These are phyloP conservation scores for Fusarium pseudocircinatum DNA, from an alignment of 2,329 filamentous ascomycete species.

Conservation along the genomic window DNA sequence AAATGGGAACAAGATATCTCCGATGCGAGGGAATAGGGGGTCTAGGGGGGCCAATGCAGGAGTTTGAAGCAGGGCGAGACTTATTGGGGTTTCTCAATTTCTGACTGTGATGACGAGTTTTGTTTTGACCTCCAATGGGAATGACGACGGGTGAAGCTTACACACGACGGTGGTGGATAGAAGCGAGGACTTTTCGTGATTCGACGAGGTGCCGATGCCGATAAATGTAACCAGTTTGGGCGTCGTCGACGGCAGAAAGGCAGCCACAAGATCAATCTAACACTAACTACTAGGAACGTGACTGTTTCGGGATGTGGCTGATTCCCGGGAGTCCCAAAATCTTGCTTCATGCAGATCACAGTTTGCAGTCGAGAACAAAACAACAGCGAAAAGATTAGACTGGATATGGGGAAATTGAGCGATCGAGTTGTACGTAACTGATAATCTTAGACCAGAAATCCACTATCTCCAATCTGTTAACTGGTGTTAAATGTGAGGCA, in stretches of 20 bases:
- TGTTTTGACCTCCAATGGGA: neutral
- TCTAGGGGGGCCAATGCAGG: conserved; percentile 1
- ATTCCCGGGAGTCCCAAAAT: neutral
- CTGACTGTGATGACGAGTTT: conserved; percentile 23
- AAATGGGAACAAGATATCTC: conserved; percentile 25
- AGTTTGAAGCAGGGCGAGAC: neutral
- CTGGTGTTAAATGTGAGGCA: neutral
- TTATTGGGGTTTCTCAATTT: neutral
- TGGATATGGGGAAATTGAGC: conserved; percentile 6
- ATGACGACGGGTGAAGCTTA: conserved; percentile 21
- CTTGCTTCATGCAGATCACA: conserved; percentile 3
- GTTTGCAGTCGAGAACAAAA: neutral
- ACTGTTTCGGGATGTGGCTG: conserved; percentile 23
- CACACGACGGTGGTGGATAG: conserved; percentile 3
- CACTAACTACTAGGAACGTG: neutral
- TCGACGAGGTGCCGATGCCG: conserved; percentile 5
- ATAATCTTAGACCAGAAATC: conserved; percentile 11
- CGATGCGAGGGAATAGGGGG: conserved; percentile 15
- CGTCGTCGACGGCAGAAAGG: conserved; percentile 3
- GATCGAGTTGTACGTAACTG: conserved; percentile 23
- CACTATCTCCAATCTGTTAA: neutral
- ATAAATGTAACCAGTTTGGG: conserved; percentile 24
- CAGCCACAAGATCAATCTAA: conserved; percentile 1
- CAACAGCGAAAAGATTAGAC: conserved; percentile 1
- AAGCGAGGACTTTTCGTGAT: conserved; percentile 6